Evolutionary conservation across 495 filamentous ascomycete genomes (phyloP).

Genomic region (Talaromyces adpressus): DNA sequence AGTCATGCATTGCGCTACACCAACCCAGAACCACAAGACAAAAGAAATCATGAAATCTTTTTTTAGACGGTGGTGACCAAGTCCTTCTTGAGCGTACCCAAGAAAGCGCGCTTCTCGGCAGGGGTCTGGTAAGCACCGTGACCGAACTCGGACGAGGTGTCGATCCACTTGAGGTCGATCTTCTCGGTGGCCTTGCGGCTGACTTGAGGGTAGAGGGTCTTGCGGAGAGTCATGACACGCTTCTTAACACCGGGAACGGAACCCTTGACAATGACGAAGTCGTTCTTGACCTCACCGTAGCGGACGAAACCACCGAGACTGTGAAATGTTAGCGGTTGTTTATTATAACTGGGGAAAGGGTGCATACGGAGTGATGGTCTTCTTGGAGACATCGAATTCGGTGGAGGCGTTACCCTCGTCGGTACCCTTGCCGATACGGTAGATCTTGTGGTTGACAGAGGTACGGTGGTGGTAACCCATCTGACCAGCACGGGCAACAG

Average conservation of each 20-base stretch:
- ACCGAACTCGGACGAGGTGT: conserved; percentile 99
- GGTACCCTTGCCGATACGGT: conserved; percentile 89
- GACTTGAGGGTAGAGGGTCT: conserved; percentile 98
- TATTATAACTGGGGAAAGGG: background rate
- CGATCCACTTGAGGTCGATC: conserved; percentile 99
- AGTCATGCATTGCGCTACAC: conserved; percentile 9
- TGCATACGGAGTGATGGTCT: conserved; percentile 91
- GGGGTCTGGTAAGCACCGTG: conserved; percentile 99
- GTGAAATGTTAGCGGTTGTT: background rate
- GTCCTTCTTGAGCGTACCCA: conserved; percentile 99
- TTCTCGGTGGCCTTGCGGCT: conserved; percentile 93
- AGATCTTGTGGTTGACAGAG: conserved; percentile 99
- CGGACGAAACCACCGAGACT: conserved; percentile 98
- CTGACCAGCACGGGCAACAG: conserved; percentile 99
- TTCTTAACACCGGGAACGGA: conserved; percentile 98
- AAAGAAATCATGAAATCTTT: conserved; percentile 32
- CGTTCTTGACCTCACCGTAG: conserved; percentile 99
- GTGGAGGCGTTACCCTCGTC: conserved; percentile 89
- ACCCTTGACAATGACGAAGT: conserved; percentile 98
- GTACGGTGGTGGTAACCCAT: conserved; percentile 99
- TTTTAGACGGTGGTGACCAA: conserved; percentile 63
- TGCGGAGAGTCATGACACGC: conserved; percentile 97
- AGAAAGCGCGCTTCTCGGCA: conserved; percentile 94
- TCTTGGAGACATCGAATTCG: conserved; percentile 96
- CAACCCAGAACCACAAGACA: conserved; percentile 31